phyloP scores from a whole-genome alignment of 352 stramenopile species.

The Sclerospora graminicola region DNA sequence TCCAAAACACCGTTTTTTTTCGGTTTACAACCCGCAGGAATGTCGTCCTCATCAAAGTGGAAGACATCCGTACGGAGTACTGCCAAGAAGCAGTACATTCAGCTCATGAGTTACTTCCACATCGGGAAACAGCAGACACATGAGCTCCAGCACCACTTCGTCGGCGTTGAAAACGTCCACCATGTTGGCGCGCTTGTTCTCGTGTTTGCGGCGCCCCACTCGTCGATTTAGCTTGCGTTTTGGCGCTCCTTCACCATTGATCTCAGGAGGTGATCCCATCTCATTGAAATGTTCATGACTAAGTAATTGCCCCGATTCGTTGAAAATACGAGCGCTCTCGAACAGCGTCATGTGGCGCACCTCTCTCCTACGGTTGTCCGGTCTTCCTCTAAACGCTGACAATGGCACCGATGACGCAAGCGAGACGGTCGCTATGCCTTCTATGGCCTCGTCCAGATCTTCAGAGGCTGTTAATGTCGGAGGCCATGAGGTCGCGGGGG shows the following conservation, averaged over 20 bases:
- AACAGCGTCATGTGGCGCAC: slow-evolving; percentile 66
- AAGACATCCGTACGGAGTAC: slow-evolving; percentile 50
- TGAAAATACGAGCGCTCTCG: slow-evolving; percentile 69
- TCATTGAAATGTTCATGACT: slow-evolving; percentile 67
- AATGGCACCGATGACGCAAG: slow-evolving; percentile 41
- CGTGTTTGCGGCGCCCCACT: slow-evolving; percentile 41
- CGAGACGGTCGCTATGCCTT: slow-evolving; percentile 7
- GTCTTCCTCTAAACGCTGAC: slow-evolving; percentile 18
- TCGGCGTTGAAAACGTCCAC: slow-evolving; percentile 36
- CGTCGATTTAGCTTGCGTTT: slow-evolving; percentile 56
- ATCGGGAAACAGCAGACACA: slow-evolving; percentile 49
- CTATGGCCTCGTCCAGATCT: slow-evolving; percentile 23
- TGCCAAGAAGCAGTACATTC: slow-evolving; percentile 51
- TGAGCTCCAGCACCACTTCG: slow-evolving; percentile 69
- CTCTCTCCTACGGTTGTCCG: slow-evolving; percentile 29
- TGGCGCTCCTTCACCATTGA: slow-evolving; percentile 6
- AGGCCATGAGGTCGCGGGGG: slow-evolving; percentile 46
- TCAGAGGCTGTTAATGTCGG: slow-evolving; percentile 14
- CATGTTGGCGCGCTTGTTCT: slow-evolving; percentile 29
- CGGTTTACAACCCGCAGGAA: slow-evolving; percentile 1
- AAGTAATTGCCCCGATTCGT: slow-evolving; percentile 56
- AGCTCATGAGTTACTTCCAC: slow-evolving; percentile 75
- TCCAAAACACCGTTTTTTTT: slow-evolving; percentile 21
- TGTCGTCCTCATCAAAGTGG: slow-evolving; percentile 62
- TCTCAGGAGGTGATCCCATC: slow-evolving; percentile 43